phyloP scores from a whole-genome alignment of 75 land plant genomes.

The Azolla pinnata region DNA sequence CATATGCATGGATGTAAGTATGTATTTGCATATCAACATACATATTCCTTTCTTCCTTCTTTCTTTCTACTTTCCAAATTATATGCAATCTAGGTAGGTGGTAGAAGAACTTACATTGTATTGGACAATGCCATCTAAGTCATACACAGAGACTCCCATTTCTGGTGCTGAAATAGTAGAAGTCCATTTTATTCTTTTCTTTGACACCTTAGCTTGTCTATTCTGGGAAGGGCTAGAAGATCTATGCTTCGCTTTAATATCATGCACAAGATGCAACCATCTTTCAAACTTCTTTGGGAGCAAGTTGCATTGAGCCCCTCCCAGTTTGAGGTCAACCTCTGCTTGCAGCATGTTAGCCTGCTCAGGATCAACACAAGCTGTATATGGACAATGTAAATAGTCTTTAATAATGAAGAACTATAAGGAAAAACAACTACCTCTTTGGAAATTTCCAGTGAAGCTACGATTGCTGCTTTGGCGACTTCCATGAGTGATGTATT shows the following conservation, averaged over 20 bases:
- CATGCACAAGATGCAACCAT: slow-evolving; percentile 40
- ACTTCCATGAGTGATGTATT: slow-evolving; percentile 65
- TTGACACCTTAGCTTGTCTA: slow-evolving; percentile 17
- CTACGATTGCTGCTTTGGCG: slow-evolving; percentile 49
- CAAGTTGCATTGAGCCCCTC: slow-evolving; percentile 84
- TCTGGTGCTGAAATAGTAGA: slow-evolving; percentile 92
- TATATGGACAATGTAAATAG: no score
- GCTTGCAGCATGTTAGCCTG: slow-evolving; percentile 44
- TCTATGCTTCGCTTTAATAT: slow-evolving; percentile 32
- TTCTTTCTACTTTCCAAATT: no score
- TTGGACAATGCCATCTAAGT: slow-evolving; percentile 45
- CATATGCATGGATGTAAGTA: no score
- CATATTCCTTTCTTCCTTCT: no score
- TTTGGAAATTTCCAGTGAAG: slow-evolving; percentile 60
- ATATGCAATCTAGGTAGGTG: no score
- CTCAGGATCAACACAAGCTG: no score
- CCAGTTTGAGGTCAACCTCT: slow-evolving; percentile 77
- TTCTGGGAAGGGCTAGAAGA: slow-evolving; percentile 14
- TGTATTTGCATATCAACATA: no score
- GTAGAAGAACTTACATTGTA: slow-evolving; percentile 62
- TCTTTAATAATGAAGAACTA: no score
- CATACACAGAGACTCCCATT: slow-evolving; percentile 61
- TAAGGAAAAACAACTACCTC: no score
- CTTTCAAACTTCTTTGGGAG: slow-evolving; percentile 48
- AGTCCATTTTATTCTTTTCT: slow-evolving; percentile 64